A percentile compares a stretch with the other conserved stretches of the same genome.
These are phyloP conservation scores for Aspergillus baeticus DNA, from an alignment of 495 filamentous ascomycete species.

Conservation along the genomic window DNA sequence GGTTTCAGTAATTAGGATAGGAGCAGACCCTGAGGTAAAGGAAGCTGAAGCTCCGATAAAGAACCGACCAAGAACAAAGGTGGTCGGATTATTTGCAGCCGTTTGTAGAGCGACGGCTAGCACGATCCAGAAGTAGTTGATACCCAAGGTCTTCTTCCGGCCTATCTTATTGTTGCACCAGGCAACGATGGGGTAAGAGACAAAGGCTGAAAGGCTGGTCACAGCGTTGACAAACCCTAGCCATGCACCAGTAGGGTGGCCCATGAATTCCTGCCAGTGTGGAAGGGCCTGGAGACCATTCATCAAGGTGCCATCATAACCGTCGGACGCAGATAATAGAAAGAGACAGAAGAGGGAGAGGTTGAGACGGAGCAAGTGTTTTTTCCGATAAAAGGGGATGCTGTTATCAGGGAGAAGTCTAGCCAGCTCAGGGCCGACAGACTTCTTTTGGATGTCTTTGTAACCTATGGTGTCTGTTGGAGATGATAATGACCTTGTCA, in stretches of 20 bases:
- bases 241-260: constrained; percentile 48
- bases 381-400: constrained; percentile 19
- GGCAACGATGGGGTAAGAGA: constrained; percentile 58
- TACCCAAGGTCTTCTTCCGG: constrained; percentile 37
- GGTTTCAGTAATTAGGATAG: constrained; percentile 57
- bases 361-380: constrained; percentile 24
- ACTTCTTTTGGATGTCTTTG: no score
- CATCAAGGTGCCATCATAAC: constrained; percentile 33
- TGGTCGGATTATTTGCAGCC: not conserved
- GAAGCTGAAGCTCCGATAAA: not conserved
- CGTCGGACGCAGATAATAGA: constrained; percentile 23
- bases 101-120: not conserved
- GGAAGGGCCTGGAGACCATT: constrained; percentile 37
- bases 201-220: constrained; percentile 61
- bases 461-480: no score
- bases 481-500: no score
- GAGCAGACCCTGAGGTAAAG: constrained; percentile 51
- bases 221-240: constrained; percentile 63
- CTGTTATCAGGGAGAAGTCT: constrained; percentile 10
- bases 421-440: not conserved
- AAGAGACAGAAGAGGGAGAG: constrained; percentile 20
- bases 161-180: constrained; percentile 58
- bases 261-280: constrained; percentile 36
- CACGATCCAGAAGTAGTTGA: no score
- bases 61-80: not conserved